phyloP scores from a whole-genome alignment of 2,329 filamentous ascomycete species.

The Metarhizium rileyi region DNA sequence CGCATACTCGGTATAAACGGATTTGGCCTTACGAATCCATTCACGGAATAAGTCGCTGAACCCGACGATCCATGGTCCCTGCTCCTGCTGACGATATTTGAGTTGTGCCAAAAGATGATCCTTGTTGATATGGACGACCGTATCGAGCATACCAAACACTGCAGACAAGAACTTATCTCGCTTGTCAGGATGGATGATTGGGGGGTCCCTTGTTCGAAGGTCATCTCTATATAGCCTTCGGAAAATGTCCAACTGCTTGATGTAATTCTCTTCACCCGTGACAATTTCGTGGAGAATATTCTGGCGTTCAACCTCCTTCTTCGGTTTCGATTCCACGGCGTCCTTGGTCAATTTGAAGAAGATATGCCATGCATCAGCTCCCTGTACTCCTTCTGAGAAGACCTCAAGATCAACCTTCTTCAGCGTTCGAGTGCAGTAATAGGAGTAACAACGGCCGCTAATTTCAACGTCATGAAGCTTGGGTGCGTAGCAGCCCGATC shows the following conservation, averaged over 20 bases:
- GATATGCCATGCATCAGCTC: slow-evolving; percentile 71
- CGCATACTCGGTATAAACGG: slow-evolving; percentile 86
- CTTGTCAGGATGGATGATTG: slow-evolving; percentile 70
- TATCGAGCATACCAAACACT: slow-evolving; percentile 86
- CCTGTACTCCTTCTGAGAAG: slow-evolving; percentile 57
- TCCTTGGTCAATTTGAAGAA: slow-evolving; percentile 81
- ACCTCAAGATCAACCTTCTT: slow-evolving; percentile 89
- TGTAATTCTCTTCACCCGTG: slow-evolving; percentile 83
- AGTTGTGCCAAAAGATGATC: slow-evolving; percentile 86
- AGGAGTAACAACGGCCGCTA: slow-evolving; percentile 76
- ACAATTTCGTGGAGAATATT: slow-evolving; percentile 95
- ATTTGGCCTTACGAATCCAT: slow-evolving; percentile 91
- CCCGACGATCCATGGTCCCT: slow-evolving; percentile 86
- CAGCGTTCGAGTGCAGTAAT: slow-evolving; percentile 86
- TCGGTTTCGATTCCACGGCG: slow-evolving; percentile 58
- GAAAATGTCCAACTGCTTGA: slow-evolving; percentile 80
- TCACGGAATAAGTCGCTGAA: slow-evolving; percentile 97
- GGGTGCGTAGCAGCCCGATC: slow-evolving; percentile 81
- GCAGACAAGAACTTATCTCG: slow-evolving; percentile 70
- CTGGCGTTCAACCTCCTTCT: slow-evolving; percentile 86
- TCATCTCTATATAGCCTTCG: slow-evolving; percentile 78
- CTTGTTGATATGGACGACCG: slow-evolving; percentile 83
- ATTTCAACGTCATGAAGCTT: slow-evolving; percentile 65
- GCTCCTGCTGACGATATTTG: slow-evolving; percentile 93
- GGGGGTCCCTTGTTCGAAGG: slow-evolving; percentile 60